phyloP scores from a whole-genome alignment of 2,329 filamentous ascomycete species.

The Westerdykella ornata region DNA sequence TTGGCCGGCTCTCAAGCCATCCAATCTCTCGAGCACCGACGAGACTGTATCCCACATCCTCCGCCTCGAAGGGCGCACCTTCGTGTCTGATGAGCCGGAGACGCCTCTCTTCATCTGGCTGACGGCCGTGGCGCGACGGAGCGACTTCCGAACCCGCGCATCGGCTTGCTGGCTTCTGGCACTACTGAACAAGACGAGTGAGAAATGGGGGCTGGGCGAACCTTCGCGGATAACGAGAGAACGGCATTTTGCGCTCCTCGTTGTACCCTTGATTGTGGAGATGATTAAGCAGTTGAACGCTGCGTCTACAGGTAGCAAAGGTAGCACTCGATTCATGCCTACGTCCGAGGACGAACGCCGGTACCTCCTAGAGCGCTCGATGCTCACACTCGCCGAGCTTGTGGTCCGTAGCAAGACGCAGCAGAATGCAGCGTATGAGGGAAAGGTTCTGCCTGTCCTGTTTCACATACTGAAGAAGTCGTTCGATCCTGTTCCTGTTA shows the following conservation, averaged over 20 bases:
- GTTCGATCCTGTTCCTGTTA: slow-evolving; percentile 53
- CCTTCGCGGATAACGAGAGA: slow-evolving; percentile 36
- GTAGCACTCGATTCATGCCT: slow-evolving; percentile 27
- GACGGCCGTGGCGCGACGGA: slow-evolving; percentile 40
- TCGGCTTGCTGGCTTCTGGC: slow-evolving; percentile 38
- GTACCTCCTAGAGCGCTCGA: slow-evolving; percentile 49
- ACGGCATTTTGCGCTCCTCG: slow-evolving; percentile 40
- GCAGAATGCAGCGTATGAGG: slow-evolving; percentile 75
- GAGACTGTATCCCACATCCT: slow-evolving; percentile 22
- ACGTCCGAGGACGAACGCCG: slow-evolving; percentile 40
- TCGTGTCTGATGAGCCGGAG: slow-evolving; percentile 39
- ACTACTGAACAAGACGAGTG: slow-evolving; percentile 32
- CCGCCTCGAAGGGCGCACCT: slow-evolving; percentile 26
- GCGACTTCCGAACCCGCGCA: slow-evolving; percentile 38
- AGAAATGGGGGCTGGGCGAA: slow-evolving; percentile 33
- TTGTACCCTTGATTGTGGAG: slow-evolving; percentile 44
- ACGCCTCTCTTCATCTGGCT: slow-evolving; percentile 46
- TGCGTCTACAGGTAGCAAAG: slow-evolving; percentile 14
- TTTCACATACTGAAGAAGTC: slow-evolving; percentile 59
- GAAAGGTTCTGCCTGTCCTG: slow-evolving; percentile 55
- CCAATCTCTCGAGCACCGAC: slow-evolving; percentile 7
- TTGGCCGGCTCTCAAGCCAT: slow-evolving; percentile 36
- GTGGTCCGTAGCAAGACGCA: slow-evolving; percentile 71
- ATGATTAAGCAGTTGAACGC: slow-evolving; percentile 39
- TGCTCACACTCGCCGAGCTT: slow-evolving; percentile 68